Percentiles rank a stretch among this genome's conserved stretches.
These are phyloP conservation scores for Teunomyces barrocoloradensis DNA, from an alignment of 805 yeast genomes.

Conservation along the genomic window DNA sequence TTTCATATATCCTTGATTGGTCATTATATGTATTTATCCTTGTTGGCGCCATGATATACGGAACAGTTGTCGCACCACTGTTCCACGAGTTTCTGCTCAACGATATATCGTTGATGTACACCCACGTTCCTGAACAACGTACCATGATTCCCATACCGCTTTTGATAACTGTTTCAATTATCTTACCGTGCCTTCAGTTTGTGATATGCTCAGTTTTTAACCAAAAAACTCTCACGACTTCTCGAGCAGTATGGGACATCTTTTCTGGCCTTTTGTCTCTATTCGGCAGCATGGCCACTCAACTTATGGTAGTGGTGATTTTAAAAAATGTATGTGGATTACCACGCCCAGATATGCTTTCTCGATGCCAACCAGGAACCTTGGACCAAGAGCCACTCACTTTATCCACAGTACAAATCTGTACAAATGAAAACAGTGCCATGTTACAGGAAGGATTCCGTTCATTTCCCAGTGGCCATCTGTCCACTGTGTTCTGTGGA, in stretches of 20 bases:
- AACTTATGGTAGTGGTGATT: slow-evolving; percentile 35
- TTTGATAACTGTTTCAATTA: slow-evolving; percentile 26
- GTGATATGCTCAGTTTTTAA: slow-evolving; percentile 14
- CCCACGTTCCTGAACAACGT: slow-evolving; percentile 31
- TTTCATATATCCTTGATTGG: slow-evolving; percentile 8
- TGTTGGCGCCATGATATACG: slow-evolving; percentile 25
- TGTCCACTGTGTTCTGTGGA: slow-evolving; percentile 28
- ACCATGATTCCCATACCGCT: slow-evolving; percentile 30
- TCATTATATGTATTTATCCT: slow-evolving; percentile 19
- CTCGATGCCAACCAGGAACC: slow-evolving; percentile 20
- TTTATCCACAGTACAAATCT: slow-evolving; percentile 12
- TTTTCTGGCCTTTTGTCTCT: slow-evolving; percentile 34
- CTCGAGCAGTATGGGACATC: slow-evolving; percentile 37
- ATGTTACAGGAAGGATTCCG: slow-evolving; percentile 25
- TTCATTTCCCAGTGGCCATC: slow-evolving; percentile 29
- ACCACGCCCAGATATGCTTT: slow-evolving; percentile 27
- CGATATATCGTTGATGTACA: slow-evolving; percentile 31
- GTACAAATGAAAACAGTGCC: slow-evolving; percentile 12
- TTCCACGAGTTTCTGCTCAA: slow-evolving; percentile 38
- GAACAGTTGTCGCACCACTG: slow-evolving; percentile 33
- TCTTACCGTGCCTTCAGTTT: slow-evolving; percentile 32
- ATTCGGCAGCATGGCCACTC: slow-evolving; percentile 36
- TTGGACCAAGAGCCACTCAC: slow-evolving; percentile 2
- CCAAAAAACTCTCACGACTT: slow-evolving; percentile 10
- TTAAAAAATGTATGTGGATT: slow-evolving; percentile 27